These are phyloP conservation scores for Papiliotrema laurentii DNA, from an alignment of 1,284 basidiomycete genomes.

Conservation along the genomic window DNA sequence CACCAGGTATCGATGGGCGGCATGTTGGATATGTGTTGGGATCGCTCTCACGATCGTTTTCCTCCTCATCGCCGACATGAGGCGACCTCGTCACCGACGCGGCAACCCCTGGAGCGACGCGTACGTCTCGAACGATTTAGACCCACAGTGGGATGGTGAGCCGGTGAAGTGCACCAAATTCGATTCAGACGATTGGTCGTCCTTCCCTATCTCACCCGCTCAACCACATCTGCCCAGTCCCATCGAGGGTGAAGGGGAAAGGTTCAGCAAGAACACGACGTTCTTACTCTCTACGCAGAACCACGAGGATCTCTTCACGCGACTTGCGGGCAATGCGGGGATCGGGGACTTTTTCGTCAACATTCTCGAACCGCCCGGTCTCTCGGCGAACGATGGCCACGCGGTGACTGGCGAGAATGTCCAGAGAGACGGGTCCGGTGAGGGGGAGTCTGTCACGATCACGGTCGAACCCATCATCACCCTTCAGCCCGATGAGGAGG, in stretches of 20 bases:
- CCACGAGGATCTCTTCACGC: constrained; percentile 7
- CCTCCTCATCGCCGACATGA: neutral
- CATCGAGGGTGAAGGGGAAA: neutral
- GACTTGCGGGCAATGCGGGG: constrained; percentile 8
- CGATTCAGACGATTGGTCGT: neutral
- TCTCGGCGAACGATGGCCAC: constrained; percentile 5
- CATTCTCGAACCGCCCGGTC: too few species aligned
- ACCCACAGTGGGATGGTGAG: neutral
- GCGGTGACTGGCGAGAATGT: neutral
- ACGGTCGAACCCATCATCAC: constrained; percentile 14
- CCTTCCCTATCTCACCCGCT: neutral
- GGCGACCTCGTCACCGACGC: neutral
- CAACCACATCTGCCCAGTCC: neutral
- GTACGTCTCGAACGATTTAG: neutral
- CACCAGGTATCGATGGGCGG: neutral
- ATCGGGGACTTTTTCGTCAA: constrained; percentile 10
- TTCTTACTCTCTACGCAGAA: constrained; percentile 9
- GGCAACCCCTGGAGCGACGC: neutral
- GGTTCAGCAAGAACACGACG: constrained; percentile 10
- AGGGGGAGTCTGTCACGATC: constrained; percentile 11
- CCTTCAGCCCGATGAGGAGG: constrained; percentile 1
- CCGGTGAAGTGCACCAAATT: neutral
- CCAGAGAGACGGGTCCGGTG: neutral
- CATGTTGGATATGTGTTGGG: neutral
- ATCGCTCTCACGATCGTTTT: neutral